These are phyloP conservation scores for Phlyctochytrium arcticum DNA, from an alignment of 192 early-diverging fungal genomes.

Conservation along the genomic window DNA sequence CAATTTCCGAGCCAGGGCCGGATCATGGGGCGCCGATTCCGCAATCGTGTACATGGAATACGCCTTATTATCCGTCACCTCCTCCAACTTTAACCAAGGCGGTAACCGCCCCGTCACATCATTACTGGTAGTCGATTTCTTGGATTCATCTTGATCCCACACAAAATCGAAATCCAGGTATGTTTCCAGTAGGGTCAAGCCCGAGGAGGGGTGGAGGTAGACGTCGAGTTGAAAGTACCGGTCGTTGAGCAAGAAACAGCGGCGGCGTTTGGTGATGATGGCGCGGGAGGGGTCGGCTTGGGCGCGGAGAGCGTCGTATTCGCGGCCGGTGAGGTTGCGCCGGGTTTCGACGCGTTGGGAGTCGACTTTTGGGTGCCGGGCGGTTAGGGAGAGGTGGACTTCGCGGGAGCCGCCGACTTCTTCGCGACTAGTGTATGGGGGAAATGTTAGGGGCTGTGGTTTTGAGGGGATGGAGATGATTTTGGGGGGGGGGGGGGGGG, in stretches of 20 bases:
- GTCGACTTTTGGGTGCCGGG: constrained; percentile 21
- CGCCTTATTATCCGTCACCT: constrained; percentile 34
- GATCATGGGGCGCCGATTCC: constrained; percentile 2
- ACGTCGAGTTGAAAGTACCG: constrained; percentile 44
- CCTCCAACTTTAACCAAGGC: constrained; percentile 31
- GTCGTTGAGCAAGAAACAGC: constrained; percentile 41
- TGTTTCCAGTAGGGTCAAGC: constrained; percentile 38
- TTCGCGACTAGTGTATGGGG: constrained; percentile 11
- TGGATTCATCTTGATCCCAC: neutral
- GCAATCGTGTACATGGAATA: constrained; percentile 34
- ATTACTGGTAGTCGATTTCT: neutral
- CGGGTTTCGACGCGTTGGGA: constrained; percentile 41
- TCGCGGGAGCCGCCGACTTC: constrained; percentile 18
- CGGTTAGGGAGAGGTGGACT: constrained; percentile 33
- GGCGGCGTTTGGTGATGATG: constrained; percentile 27
- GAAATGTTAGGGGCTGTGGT: too few relatives aligned
- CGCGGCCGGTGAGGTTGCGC: constrained; percentile 27
- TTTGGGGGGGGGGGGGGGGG: too few relatives aligned
- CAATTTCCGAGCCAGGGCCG: constrained; percentile 9
- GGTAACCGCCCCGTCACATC: constrained; percentile 12
- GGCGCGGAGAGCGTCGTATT: constrained; percentile 36
- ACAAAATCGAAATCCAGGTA: constrained; percentile 40
- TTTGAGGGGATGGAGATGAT: neutral
- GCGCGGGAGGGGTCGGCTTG: constrained; percentile 35
- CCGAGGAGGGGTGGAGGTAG: constrained; percentile 25